Evolutionary conservation across 2,329 filamentous ascomycete species (phyloP).

Genomic region (Botrytis cinerea): DNA sequence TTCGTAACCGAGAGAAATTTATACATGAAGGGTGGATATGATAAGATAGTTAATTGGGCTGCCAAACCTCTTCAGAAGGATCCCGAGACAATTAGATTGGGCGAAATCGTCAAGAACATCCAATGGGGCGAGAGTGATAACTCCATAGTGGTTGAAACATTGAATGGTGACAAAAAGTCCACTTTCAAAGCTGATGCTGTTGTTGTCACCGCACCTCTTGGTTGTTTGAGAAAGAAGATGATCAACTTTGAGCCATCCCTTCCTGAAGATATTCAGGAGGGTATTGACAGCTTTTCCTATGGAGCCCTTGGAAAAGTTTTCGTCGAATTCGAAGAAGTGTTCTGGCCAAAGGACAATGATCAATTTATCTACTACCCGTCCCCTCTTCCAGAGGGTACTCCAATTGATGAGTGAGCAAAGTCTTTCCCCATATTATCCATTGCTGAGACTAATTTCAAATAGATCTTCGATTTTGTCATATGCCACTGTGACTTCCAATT

Average conservation of each 20-base stretch:
- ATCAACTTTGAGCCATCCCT: conserved; percentile 46
- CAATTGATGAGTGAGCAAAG: conserved; percentile 36
- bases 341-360: conserved; percentile 50
- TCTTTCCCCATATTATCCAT: neutral
- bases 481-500: conserved; percentile 47
- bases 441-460: neutral
- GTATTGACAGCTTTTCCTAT: conserved; percentile 45
- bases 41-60: conserved; percentile 47
- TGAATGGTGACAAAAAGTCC: conserved; percentile 33
- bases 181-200: conserved; percentile 44
- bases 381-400: conserved; percentile 39
- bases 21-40: conserved; percentile 50
- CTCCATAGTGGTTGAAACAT: conserved; percentile 37
- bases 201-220: conserved; percentile 45
- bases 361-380: conserved; percentile 49
- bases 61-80: conserved; percentile 43
- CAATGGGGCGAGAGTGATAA: conserved; percentile 43
- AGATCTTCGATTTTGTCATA: conserved; percentile 45
- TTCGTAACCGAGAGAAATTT: conserved; percentile 49
- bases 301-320: conserved; percentile 49
- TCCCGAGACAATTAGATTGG: conserved; percentile 44
- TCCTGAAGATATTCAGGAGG: conserved; percentile 43
- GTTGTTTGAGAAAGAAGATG: conserved; percentile 45
- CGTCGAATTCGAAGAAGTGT: conserved; percentile 47
- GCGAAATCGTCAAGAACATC: conserved; percentile 45